A percentile compares a stretch with the other conserved stretches of the same genome.
Evolutionary conservation across 1,139 yeast genomes (phyloP).

Genomic region (Saccharomyces hybrid): DNA sequence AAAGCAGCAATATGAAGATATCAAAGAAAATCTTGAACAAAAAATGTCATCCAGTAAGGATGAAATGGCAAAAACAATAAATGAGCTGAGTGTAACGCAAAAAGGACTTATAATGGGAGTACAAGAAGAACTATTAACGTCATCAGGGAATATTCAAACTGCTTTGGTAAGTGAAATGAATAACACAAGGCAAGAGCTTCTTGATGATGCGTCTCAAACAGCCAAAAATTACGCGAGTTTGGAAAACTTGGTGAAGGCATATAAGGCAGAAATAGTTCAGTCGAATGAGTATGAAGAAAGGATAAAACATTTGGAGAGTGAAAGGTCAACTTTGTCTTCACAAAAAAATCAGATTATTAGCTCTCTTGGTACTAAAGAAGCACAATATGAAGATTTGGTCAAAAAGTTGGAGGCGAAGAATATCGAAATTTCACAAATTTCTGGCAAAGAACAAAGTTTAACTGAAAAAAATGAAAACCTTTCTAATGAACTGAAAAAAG

Average conservation of each 20-base stretch:
- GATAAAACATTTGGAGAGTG: slow-evolving; percentile 9
- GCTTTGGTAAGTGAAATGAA: neutral
- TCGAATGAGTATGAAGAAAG: slow-evolving; percentile 8
- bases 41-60: neutral
- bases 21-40: neutral
- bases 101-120: slow-evolving; percentile 3
- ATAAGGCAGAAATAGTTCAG: slow-evolving; percentile 3
- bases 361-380: slow-evolving; percentile 26
- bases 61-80: neutral
- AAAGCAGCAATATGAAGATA: neutral
- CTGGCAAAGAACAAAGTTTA: slow-evolving; percentile 5
- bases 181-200: neutral
- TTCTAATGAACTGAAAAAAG: slow-evolving; percentile 7
- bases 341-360: slow-evolving; percentile 26
- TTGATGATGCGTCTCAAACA: neutral
- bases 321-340: slow-evolving; percentile 14
- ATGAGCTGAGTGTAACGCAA: slow-evolving; percentile 4
- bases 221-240: neutral
- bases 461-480: slow-evolving; percentile 6
- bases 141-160: neutral
- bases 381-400: slow-evolving; percentile 23
- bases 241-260: slow-evolving; percentile 2
- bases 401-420: slow-evolving; percentile 11
- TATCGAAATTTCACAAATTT: slow-evolving; percentile 8
- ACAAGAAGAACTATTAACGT: slow-evolving; percentile 3